Conservation (phyloP, 2,329 filamentous ascomycete genomes). For the Trematosphaeria pertusa region DNA sequence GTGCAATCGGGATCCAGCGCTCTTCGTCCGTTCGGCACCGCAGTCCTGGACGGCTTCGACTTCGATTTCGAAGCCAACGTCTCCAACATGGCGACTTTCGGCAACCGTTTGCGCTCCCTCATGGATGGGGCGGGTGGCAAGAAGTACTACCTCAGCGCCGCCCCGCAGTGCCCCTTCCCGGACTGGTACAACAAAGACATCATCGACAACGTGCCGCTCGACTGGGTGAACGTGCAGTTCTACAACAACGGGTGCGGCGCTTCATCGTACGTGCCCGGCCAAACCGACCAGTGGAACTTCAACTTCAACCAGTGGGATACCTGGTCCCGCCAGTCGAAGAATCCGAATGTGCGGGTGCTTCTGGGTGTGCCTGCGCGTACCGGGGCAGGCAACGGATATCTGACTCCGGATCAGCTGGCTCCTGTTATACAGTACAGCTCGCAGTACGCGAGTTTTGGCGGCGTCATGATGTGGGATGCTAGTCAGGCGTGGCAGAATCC, state of each 20-base stretch:
- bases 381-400: constrained; percentile 64
- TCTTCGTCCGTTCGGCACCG: constrained; percentile 70
- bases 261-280: constrained; percentile 57
- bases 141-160: constrained; percentile 67
- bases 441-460: constrained; percentile 67
- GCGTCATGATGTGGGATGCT: constrained; percentile 72
- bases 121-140: constrained; percentile 62
- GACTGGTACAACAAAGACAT: constrained; percentile 66
- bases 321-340: constrained; percentile 68
- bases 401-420: constrained; percentile 54
- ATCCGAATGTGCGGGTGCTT: constrained; percentile 67
- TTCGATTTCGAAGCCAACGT: constrained; percentile 73
- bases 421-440: constrained; percentile 62
- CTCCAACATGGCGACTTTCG: constrained; percentile 68
- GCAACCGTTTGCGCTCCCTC: constrained; percentile 60
- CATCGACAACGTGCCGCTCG: constrained; percentile 61
- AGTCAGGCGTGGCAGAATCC: constrained; percentile 40
- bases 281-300: constrained; percentile 59
- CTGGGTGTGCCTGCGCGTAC: constrained; percentile 66
- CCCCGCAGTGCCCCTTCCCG: constrained; percentile 73
- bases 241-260: constrained; percentile 74
- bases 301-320: constrained; percentile 70
- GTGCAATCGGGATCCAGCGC: constrained; percentile 48
- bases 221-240: constrained; percentile 70
- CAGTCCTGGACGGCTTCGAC: constrained; percentile 76